Percentiles rank a stretch among this genome's conserved stretches.
These are phyloP conservation scores for Trifolium dubium DNA, from an alignment of 306 rosid genomes.

Conservation along the genomic window DNA sequence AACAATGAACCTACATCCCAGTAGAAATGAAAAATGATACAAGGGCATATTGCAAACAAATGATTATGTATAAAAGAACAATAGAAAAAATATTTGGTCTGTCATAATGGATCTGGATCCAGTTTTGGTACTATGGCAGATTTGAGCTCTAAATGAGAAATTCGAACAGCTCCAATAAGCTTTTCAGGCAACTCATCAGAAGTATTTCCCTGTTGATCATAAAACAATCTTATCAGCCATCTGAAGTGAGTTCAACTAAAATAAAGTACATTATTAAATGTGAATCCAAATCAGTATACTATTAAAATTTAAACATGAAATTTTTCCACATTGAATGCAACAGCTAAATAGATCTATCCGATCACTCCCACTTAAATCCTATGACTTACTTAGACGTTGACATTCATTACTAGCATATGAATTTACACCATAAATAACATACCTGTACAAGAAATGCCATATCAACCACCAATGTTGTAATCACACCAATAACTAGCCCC, in stretches of 20 bases:
- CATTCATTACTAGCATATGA: slow-evolving; percentile 22
- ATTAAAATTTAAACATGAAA: slow-evolving; percentile 19
- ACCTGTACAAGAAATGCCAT: slow-evolving; percentile 99
- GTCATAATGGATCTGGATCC: slow-evolving; percentile 71
- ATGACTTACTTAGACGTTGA: slow-evolving; percentile 16
- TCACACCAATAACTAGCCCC: slow-evolving; percentile 95
- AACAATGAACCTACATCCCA: slow-evolving; percentile 50
- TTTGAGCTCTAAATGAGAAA: slow-evolving; percentile 81
- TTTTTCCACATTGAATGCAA: slow-evolving; percentile 15
- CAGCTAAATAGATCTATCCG: slow-evolving; percentile 19
- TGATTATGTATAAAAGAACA: slow-evolving; percentile 53
- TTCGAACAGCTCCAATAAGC: slow-evolving; percentile 92
- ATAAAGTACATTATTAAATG: slow-evolving; percentile 23
- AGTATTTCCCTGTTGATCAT: slow-evolving; percentile 69
- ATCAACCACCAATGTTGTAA: slow-evolving; percentile 96
- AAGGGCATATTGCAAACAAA: slow-evolving; percentile 55
- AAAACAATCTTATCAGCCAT: slow-evolving; percentile 44
- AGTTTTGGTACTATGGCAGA: slow-evolving; percentile 80
- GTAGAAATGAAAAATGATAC: slow-evolving; percentile 50
- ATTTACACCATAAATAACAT: slow-evolving; percentile 32
- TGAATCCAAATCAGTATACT: slow-evolving; percentile 22
- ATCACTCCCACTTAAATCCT: slow-evolving; percentile 3
- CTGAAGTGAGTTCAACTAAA: slow-evolving; percentile 23
- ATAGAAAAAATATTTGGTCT: slow-evolving; percentile 13
- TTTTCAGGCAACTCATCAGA: slow-evolving; percentile 92